Percentiles rank a stretch among this genome's conserved stretches.
These are phyloP conservation scores for Yarrowia galli DNA, from an alignment of 1,139 yeast genomes.

Conservation along the genomic window DNA sequence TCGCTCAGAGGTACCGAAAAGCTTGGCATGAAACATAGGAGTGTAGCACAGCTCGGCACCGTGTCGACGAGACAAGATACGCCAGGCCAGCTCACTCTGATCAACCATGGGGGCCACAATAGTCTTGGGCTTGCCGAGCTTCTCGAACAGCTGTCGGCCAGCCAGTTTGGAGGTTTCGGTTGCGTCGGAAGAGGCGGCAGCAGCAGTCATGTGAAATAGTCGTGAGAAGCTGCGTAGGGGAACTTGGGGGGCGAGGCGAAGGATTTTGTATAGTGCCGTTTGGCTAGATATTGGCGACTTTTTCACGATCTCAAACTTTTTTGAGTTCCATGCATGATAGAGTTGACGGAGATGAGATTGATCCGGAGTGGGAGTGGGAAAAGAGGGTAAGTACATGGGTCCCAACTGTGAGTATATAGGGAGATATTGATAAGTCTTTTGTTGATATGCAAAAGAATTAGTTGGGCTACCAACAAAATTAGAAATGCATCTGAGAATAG, in stretches of 20 bases:
- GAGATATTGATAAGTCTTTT: too few relatives aligned
- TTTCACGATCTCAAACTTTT: slow-evolving; percentile 19
- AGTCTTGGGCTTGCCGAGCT: slow-evolving; percentile 76
- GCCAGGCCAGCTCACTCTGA: slow-evolving; percentile 95
- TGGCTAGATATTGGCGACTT: slow-evolving; percentile 20
- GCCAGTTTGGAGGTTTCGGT: slow-evolving; percentile 48
- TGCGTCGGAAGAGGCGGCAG: slow-evolving; percentile 8
- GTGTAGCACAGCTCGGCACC: slow-evolving; percentile 96
- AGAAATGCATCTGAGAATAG: too few relatives aligned
- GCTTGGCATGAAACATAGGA: slow-evolving; percentile 94
- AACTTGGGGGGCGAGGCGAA: slow-evolving; percentile 1
- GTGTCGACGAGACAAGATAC: slow-evolving; percentile 80
- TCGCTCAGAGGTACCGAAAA: slow-evolving; percentile 84
- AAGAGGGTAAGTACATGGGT: not conserved
- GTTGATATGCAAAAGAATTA: too few relatives aligned
- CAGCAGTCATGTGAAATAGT: slow-evolving; percentile 29
- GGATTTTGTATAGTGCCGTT: slow-evolving; percentile 30
- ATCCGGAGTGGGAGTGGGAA: not conserved
- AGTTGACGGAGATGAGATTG: slow-evolving; percentile 21
- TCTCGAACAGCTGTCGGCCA: slow-evolving; percentile 76
- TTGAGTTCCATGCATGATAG: slow-evolving; percentile 22
- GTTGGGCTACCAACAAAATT: too few relatives aligned
- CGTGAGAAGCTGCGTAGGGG: slow-evolving; percentile 33
- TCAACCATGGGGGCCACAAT: slow-evolving; percentile 99
- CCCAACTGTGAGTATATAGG: too few relatives aligned